These are phyloP conservation scores for Yarrowia porcina DNA, from an alignment of 805 yeast genomes.

Conservation along the genomic window DNA sequence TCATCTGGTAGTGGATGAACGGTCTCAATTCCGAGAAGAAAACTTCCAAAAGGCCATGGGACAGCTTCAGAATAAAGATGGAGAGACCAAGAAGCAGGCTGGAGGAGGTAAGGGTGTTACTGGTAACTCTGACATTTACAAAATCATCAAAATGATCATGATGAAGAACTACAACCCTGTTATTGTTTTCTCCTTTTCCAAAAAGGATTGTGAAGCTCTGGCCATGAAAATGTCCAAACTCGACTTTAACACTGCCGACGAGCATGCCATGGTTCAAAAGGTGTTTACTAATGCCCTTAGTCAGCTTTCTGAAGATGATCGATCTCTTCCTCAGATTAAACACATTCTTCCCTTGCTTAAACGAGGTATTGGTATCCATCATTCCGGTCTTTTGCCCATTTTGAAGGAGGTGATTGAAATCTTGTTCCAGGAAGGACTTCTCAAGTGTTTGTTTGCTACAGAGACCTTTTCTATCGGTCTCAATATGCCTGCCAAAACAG, in stretches of 20 bases:
- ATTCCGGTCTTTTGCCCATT: slow-evolving; percentile 91
- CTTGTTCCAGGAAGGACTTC: slow-evolving; percentile 91
- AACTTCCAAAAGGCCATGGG: slow-evolving; percentile 99
- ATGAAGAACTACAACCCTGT: slow-evolving; percentile 95
- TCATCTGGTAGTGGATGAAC: slow-evolving; percentile 95
- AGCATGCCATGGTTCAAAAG: slow-evolving; percentile 83
- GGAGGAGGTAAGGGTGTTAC: slow-evolving; percentile 83
- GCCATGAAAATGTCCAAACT: slow-evolving; percentile 94
- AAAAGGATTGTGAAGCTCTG: slow-evolving; percentile 91
- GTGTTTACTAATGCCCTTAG: slow-evolving; percentile 88
- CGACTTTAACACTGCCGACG: slow-evolving; percentile 92
- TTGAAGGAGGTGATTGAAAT: slow-evolving; percentile 93
- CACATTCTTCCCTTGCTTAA: slow-evolving; percentile 82
- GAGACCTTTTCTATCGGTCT: slow-evolving; percentile 98
- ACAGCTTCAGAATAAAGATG: slow-evolving; percentile 72
- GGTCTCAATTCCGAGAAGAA: slow-evolving; percentile 92
- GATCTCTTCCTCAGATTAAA: slow-evolving; percentile 90
- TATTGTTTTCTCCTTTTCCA: slow-evolving; percentile 96
- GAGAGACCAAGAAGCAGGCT: slow-evolving; percentile 81
- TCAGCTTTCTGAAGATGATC: slow-evolving; percentile 83
- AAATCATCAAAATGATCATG: slow-evolving; percentile 98
- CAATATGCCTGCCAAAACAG: slow-evolving; percentile 99
- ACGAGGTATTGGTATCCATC: slow-evolving; percentile 98
- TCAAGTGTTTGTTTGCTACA: slow-evolving; percentile 93
- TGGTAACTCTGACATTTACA: slow-evolving; percentile 82